phyloP scores from a whole-genome alignment of 2,329 filamentous ascomycete species.

The Penicillium brasilianum region DNA sequence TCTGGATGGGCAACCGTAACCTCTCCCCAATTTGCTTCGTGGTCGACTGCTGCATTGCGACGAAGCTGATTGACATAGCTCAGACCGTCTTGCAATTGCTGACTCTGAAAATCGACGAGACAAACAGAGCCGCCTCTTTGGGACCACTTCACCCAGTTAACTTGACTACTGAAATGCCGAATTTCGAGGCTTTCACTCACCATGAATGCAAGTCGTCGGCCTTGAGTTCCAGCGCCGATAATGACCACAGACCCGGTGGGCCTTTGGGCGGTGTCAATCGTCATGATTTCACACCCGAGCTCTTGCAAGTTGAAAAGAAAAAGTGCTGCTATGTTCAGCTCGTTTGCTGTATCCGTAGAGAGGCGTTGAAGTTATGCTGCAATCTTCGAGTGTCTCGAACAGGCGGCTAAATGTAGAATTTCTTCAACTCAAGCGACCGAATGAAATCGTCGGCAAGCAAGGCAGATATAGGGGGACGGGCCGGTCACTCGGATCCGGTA shows the following conservation, averaged over 20 bases:
- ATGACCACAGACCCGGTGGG: conserved; percentile 14
- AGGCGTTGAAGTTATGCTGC: not conserved
- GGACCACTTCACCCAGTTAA: conserved; percentile 37
- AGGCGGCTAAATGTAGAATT: conserved; percentile 2
- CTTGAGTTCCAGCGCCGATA: conserved; percentile 44
- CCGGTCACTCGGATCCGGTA: not conserved
- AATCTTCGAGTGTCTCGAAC: too few relatives aligned
- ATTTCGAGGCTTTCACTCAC: conserved; percentile 26
- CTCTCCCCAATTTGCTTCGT: conserved; percentile 29
- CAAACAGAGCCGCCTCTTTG: conserved; percentile 38
- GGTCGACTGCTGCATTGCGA: conserved; percentile 18
- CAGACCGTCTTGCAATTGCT: conserved; percentile 35
- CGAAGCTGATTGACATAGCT: conserved; percentile 37
- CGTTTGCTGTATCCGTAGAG: not conserved
- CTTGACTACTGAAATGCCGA: too few relatives aligned
- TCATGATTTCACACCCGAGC: not conserved
- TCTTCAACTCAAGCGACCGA: not conserved
- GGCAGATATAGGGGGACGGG: conserved; percentile 2
- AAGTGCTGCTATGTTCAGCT: not conserved
- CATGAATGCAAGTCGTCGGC: conserved; percentile 45
- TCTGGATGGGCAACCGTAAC: conserved; percentile 29
- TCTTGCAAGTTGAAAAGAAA: not conserved
- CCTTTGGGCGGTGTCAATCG: not conserved
- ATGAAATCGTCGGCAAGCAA: not conserved
- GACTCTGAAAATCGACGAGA: conserved; percentile 37